Conservation (phyloP, 495 filamentous ascomycete genomes). For the Neurospora sp. region DNA sequence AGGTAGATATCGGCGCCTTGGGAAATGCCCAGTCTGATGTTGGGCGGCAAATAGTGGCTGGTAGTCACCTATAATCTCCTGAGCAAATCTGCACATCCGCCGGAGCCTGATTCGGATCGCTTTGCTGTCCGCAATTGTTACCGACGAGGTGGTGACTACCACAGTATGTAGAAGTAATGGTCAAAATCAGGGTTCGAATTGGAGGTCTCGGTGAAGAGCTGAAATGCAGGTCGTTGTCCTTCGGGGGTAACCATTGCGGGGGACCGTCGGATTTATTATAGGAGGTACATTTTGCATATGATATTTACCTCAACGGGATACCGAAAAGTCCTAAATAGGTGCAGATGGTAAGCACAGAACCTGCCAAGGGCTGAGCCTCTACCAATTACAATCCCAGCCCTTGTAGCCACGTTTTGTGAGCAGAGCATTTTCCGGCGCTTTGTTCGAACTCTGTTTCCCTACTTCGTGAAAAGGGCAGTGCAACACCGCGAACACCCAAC, state of each 20-base stretch:
- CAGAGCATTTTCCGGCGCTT: not conserved
- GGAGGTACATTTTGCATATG: not conserved
- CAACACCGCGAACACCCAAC: not conserved
- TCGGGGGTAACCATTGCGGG: not conserved
- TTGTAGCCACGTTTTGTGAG: not conserved
- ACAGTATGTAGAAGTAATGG: not conserved
- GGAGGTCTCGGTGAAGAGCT: not conserved
- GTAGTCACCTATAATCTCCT: not conserved
- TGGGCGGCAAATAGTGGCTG: not conserved
- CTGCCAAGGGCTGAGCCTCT: not conserved
- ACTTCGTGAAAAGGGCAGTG: not conserved
- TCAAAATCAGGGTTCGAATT: not conserved
- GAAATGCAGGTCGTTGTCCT: not conserved
- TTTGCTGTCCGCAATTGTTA: not conserved
- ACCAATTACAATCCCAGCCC: not conserved
- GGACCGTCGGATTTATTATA: not conserved
- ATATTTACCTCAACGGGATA: not conserved
- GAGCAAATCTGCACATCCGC: not conserved
- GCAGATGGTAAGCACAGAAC: not conserved
- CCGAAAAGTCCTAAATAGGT: not conserved
- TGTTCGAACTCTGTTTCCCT: not conserved
- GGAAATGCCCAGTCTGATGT: not conserved
- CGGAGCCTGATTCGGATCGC: not conserved
- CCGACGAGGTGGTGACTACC: not conserved
- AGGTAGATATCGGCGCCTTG: not conserved